phyloP scores from a whole-genome alignment of 192 early-diverging fungal genomes.

The Diversispora epigaea region DNA sequence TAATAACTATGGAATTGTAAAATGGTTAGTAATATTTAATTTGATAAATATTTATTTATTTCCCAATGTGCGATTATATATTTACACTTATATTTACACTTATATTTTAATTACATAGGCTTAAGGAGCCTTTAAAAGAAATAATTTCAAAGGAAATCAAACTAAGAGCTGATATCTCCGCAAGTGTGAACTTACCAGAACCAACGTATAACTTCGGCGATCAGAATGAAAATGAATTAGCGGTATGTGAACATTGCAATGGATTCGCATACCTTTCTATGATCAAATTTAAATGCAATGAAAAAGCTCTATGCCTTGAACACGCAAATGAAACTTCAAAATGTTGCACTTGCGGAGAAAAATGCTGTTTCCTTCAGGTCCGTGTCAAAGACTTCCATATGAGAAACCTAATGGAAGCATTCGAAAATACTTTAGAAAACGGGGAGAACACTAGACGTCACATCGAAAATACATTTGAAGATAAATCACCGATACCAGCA shows the following conservation, averaged over 20 bases:
- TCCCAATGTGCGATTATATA: neutral
- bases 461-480: conserved; percentile 25
- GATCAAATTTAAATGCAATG: conserved; percentile 58
- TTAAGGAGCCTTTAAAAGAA: conserved; percentile 47
- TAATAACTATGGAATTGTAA: neutral
- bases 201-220: conserved; percentile 32
- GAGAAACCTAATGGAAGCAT: neutral
- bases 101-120: conserved; percentile 34
- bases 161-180: conserved; percentile 46
- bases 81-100: conserved; percentile 1
- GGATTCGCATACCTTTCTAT: conserved; percentile 71
- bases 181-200: conserved; percentile 38
- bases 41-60: neutral
- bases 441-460: neutral
- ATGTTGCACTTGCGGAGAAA: conserved; percentile 43
- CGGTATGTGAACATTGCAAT: conserved; percentile 69
- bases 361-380: conserved; percentile 37
- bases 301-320: conserved; percentile 63
- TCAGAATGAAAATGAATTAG: no score
- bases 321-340: conserved; percentile 54
- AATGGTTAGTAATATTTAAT: conserved; percentile 5
- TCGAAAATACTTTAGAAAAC: neutral
- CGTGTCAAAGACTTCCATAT: conserved; percentile 43
- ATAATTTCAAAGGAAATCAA: conserved; percentile 57
- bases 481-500: conserved; percentile 16